Percentiles rank a stretch among this genome's conserved stretches.
Evolutionary conservation across 1,284 basidiomycete species (phyloP).

Genomic region (Fomitopsis palustris): DNA sequence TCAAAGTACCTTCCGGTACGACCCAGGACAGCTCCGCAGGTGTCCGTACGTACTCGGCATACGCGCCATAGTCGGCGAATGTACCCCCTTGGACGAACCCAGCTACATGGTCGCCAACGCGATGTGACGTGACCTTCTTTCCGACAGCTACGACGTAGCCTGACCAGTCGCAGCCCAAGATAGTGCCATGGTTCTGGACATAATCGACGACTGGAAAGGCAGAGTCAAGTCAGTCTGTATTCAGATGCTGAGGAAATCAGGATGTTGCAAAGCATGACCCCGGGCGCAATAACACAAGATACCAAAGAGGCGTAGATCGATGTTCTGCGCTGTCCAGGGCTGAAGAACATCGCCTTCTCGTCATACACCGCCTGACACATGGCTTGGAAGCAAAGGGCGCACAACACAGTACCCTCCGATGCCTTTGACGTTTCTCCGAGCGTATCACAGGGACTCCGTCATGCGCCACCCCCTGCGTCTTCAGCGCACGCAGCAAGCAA

Average conservation of each 20-base stretch:
- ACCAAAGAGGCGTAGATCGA: neutral
- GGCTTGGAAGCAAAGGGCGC: neutral
- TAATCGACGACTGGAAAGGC: conserved; percentile 13
- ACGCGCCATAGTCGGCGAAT: conserved; percentile 31
- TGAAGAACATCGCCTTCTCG: neutral
- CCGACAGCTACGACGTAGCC: conserved; percentile 21
- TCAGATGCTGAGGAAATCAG: neutral
- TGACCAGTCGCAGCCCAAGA: conserved; percentile 24
- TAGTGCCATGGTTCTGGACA: conserved; percentile 12
- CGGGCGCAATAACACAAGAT: neutral
- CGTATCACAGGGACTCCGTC: neutral
- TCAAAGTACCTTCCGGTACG: conserved; percentile 25
- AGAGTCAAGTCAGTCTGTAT: neutral
- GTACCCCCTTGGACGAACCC: conserved; percentile 22
- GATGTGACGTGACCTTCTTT: conserved; percentile 14
- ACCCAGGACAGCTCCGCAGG: conserved; percentile 30
- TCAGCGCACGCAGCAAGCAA: neutral
- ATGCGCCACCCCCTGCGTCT: neutral
- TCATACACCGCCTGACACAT: neutral
- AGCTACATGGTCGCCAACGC: conserved; percentile 23
- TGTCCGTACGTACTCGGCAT: conserved; percentile 37
- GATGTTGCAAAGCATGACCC: neutral
- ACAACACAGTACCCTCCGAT: neutral
- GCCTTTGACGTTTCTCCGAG: neutral
- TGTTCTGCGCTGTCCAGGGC: neutral